Evolutionary conservation across 257 asterid species (phyloP), one percentile per base, ranked within the genome.

Genomic region (Nicotiana benthamiana): DNA sequence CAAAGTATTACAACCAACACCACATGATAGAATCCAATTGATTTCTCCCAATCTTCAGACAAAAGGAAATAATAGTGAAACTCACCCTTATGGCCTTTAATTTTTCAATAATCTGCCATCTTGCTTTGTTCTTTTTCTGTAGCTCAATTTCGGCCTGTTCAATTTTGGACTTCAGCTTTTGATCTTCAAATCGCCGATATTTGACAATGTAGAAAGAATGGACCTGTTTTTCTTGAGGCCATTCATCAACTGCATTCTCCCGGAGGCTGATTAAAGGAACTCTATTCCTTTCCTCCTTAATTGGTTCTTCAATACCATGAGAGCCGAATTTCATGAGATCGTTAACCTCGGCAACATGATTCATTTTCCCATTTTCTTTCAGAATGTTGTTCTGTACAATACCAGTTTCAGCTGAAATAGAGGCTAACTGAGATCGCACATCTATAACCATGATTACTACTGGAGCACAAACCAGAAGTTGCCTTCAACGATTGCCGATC

Each of bases 101-200:
- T 75, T 88, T 89, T 16, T 93, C 97, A 75, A 91, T 81, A 24
- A 87, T 85, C 91, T 88, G 90, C 34, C 79, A 84, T 11, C 95
- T 92, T 1, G 87, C 83, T 86, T 90, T 92, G 81, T 91, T 90
- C 87, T 88, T 90, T 80, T 84, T 93, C 83, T 87, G 92, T 12
- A 93, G 84, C 81, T 93, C 97, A 75, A 75, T 89, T 62, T 93
- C 97, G 27, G 90, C 91, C 87, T 80, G 79, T 34, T 93, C 97
- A 79, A 88, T 81, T 87, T 88, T 91, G 70, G 84, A 86, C 83
- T 83, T 90, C 81, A 93, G 84, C 68, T 86, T 89, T 83, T 54
- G 91, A 81, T 91, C 95, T 72, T 93, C 97, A 79, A 64, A 82
- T 13, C 91, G 75, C 70, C 97, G 87, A 83, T 90, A 90, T 85